A percentile compares a stretch with the other conserved stretches of the same genome.
These are phyloP conservation scores for Fusarium setosum DNA, from an alignment of 2,329 filamentous ascomycete species.

Conservation along the genomic window DNA sequence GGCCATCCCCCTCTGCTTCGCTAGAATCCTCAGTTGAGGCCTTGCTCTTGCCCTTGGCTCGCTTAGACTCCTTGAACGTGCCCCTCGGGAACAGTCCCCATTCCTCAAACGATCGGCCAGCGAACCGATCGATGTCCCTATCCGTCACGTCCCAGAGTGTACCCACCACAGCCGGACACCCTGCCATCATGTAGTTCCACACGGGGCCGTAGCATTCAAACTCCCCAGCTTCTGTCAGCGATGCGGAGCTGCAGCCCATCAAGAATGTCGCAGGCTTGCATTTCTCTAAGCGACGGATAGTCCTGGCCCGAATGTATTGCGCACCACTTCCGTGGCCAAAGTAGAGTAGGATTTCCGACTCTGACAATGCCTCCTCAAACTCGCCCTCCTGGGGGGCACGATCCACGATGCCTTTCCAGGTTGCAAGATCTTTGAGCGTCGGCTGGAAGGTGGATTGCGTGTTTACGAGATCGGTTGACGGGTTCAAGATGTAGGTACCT, in stretches of 20 bases:
- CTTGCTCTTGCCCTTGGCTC: constrained; percentile 43
- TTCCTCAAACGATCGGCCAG: constrained; percentile 79
- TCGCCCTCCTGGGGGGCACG: constrained; percentile 80
- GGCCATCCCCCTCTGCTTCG: constrained; percentile 36
- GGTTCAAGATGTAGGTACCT: constrained; percentile 89
- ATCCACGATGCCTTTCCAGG: constrained; percentile 78
- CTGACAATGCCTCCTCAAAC: constrained; percentile 75
- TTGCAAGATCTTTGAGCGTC: constrained; percentile 70
- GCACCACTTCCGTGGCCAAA: constrained; percentile 96
- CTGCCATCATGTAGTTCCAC: constrained; percentile 91
- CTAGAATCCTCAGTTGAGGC: constrained; percentile 39
- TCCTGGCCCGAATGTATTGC: constrained; percentile 90
- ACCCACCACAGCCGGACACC: constrained; percentile 86
- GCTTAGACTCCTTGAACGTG: constrained; percentile 53
- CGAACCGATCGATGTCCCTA: constrained; percentile 95
- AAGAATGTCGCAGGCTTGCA: constrained; percentile 85
- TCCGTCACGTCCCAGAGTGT: constrained; percentile 99
- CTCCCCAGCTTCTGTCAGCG: constrained; percentile 80
- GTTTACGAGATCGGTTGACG: constrained; percentile 81
- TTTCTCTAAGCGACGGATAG: constrained; percentile 80
- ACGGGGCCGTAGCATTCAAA: constrained; percentile 94
- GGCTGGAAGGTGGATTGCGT: constrained; percentile 82
- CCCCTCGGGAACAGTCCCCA: constrained; percentile 80
- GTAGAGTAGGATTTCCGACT: constrained; percentile 83
- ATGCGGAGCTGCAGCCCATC: constrained; percentile 93